Base-by-base conservation (phyloP, 768 basidiomycete genomes). In the Fomitopsis serialis region DNA sequence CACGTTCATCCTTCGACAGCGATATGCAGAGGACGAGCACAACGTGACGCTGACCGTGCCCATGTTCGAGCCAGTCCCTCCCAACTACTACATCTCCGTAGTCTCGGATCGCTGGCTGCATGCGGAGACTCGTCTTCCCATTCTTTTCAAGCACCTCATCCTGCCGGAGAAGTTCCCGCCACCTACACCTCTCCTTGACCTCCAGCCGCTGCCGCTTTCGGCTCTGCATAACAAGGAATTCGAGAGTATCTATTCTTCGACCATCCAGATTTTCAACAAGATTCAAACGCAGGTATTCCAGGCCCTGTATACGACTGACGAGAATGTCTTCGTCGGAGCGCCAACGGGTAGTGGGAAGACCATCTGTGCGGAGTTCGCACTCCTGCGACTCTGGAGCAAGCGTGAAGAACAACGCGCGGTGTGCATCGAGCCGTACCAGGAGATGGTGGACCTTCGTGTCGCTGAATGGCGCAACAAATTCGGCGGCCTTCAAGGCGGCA, bases 261-360 rank as follows among this genome's bases (percentile, higher is more conserved):
- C 82, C 0, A 85, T 98, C 58, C 78, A 83, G 56, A 84, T 82
- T 0, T 98, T 98, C 78, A 98, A 98, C 80, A 99, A 98, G 71
- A 98, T 98, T 56, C 97, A 98, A 67, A 98, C 93, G 0, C 97
- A 98, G 70, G 95, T 97, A 43, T 98, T 99, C 86, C 94, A 98
- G 62, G 95, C 96, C 0, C 77, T 99, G 0, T 99, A 98, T 68
- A 93, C 91, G 0, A 86, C 92, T 0, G 95, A 98, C 63, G 97
- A 98, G 64, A 98, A 96, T 61, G 87, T 96, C 40, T 95, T 98
- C 65, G 85, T 99, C 53, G 95, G 94, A 19, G 97, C 96, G 0
- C 96, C 97, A 0, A 94, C 97, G 0, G 96, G 97, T 22, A 92
- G 89, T 48, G 96, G 97, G 12, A 98, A 99, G 78, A 98, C 96